Percentiles rank a stretch among this genome's conserved stretches.
Conservation (phyloP, 139 green algal genomes). For the Chlamydomonas incerta region DNA sequence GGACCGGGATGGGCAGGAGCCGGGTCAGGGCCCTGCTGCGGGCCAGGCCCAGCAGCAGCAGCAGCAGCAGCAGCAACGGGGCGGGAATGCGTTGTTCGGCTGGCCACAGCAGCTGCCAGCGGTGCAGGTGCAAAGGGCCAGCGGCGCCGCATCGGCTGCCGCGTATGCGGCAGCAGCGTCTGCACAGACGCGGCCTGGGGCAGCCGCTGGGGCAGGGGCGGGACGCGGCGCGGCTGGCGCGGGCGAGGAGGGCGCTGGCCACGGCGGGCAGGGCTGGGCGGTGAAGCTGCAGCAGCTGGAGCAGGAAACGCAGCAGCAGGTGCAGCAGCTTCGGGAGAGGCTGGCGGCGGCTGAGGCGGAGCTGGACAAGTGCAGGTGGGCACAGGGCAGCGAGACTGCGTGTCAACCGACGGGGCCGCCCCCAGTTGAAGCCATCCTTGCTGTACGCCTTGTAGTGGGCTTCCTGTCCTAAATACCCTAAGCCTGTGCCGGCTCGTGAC, state of each 20-base stretch:
- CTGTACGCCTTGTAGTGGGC: too few relatives aligned
- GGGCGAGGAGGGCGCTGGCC: not conserved
- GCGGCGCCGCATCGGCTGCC: too few relatives aligned
- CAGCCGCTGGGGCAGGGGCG: not conserved
- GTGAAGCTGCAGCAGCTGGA: not conserved
- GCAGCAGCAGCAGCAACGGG: not conserved
- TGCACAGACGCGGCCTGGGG: too few relatives aligned
- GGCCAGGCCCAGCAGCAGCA: not conserved
- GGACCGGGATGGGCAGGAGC: not conserved
- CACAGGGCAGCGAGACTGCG: too few relatives aligned
- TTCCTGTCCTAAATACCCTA: not conserved
- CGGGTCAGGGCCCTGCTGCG: not conserved
- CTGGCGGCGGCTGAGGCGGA: slow-evolving; percentile 23
- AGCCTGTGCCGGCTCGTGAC: too few relatives aligned
- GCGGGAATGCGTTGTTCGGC: too few relatives aligned
- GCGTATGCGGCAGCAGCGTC: too few relatives aligned
- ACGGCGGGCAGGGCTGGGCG: not conserved
- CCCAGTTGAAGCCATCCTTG: not conserved
- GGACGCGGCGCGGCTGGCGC: not conserved
- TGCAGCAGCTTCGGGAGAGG: slow-evolving; percentile 24
- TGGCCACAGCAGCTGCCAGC: too few relatives aligned
- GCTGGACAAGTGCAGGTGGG: slow-evolving; percentile 48
- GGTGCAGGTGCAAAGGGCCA: too few relatives aligned
- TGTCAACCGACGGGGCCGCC: too few relatives aligned
- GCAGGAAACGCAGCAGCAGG: slow-evolving; percentile 3